Evolutionary conservation across 2,329 filamentous ascomycete species (phyloP).

Genomic region (Hortaea werneckii): DNA sequence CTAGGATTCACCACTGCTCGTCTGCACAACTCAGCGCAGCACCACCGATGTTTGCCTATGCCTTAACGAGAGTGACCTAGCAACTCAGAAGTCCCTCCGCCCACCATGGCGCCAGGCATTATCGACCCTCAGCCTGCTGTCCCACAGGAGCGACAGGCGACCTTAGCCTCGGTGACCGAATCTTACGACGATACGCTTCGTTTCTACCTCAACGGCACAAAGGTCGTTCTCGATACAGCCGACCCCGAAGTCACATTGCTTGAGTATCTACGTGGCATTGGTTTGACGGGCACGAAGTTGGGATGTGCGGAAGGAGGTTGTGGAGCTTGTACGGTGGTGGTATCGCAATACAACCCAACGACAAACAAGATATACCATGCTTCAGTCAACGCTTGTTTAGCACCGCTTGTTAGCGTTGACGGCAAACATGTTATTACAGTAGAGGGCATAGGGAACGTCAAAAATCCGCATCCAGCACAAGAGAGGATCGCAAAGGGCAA

Average conservation of each 20-base stretch:
- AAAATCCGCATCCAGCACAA: constrained; percentile 78
- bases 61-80: not conserved
- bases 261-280: constrained; percentile 86
- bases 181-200: constrained; percentile 76
- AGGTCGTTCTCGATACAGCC: constrained; percentile 71
- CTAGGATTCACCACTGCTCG: not conserved
- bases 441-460: constrained; percentile 84
- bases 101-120: constrained; percentile 48
- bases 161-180: constrained; percentile 56
- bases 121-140: constrained; percentile 38
- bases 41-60: not conserved
- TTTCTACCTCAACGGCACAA: constrained; percentile 96
- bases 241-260: constrained; percentile 88
- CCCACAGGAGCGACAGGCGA: constrained; percentile 32
- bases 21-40: not conserved
- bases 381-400: constrained; percentile 90
- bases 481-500: constrained; percentile 85
- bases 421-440: constrained; percentile 98
- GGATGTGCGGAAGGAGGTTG: constrained; percentile 95
- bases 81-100: not conserved
- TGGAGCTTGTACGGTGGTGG: constrained; percentile 89
- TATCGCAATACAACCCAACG: constrained; percentile 87
- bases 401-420: constrained; percentile 83
- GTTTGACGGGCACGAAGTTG: constrained; percentile 89
- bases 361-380: constrained; percentile 92